Evolutionary conservation across 2,329 filamentous ascomycete genomes (phyloP), one percentile per base, ranked within the genome.

Genomic region (Colletotrichum sansevieriae): DNA sequence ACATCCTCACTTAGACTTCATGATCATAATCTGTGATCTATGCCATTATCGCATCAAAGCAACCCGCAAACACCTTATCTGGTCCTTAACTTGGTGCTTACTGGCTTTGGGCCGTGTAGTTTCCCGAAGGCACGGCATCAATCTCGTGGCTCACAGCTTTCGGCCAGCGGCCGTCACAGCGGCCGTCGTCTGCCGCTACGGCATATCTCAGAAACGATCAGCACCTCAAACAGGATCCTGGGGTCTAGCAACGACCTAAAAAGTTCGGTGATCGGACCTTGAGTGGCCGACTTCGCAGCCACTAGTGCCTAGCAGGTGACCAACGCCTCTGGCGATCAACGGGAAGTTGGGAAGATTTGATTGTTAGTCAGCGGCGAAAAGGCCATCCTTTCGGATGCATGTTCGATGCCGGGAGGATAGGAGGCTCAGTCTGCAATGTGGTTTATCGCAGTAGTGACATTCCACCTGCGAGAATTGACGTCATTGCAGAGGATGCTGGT

Each of bases 271-370:
- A 11, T 54, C 49, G 49, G 29, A 18, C 6, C n/a, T 37, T 35
- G 29, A 12, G 15, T 35, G 25, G 13, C 49, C 49, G 49, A 35
- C 25, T 10, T 18, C n/a, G 49, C 49, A 37, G 25, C 33, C 25
- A 10, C 22, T 35, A 18, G 33, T 29, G 33, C n/a, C 1, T 12
- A 3, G 37, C 37, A 39, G 10, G 13, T 39, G 37, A 39, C 37
- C 37, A 35, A 25, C 49, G 15, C 49, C 49, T 22, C 25, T 33
- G 49, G 49, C 49, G 49, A 52, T 52, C 49, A 35, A 20, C 25
- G 29, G 49, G 29, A 10, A 54, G 29, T 37, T 54, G 15, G 25
- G 12, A 29, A 29, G 22, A 33, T 51, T 18, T 15, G 15, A 33
- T 12, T 15, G 2, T 54, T 37, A 54, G 29, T 37, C 49, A 54